phyloP scores from a whole-genome alignment of 139 green algal species.

The Chlorella sp. region DNA sequence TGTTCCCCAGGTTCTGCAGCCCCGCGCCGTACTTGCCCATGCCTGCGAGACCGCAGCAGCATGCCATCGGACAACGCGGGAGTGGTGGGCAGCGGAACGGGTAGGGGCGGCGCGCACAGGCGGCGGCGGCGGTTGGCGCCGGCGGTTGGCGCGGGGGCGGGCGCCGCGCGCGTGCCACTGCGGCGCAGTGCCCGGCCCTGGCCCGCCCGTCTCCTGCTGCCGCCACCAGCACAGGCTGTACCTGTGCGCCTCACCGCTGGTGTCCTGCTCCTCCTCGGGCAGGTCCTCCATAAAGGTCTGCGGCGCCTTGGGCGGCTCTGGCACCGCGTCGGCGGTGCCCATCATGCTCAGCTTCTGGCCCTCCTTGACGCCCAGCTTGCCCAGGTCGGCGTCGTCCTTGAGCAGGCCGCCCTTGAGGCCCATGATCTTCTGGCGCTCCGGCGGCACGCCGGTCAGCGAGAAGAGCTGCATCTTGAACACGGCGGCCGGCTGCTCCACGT shows the following conservation, averaged over 20 bases:
- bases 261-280: conserved; percentile 80
- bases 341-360: conserved; percentile 96
- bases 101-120: too few relatives aligned
- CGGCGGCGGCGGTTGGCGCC: too few relatives aligned
- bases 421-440: conserved; percentile 96
- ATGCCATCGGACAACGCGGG: too few relatives aligned
- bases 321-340: conserved; percentile 85
- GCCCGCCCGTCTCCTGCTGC: too few relatives aligned
- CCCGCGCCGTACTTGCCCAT: conserved; percentile 78
- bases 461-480: conserved; percentile 98
- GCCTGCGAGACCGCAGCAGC: conserved; percentile 11
- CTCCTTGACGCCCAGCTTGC: conserved; percentile 78
- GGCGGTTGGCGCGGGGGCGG: too few relatives aligned
- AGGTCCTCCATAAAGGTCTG: conserved; percentile 94
- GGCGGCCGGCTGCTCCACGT: conserved; percentile 70
- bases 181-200: too few relatives aligned
- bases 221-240: too few relatives aligned
- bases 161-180: too few relatives aligned
- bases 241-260: conserved; percentile 22
- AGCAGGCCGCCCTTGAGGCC: conserved; percentile 91
- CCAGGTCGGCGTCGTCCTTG: conserved; percentile 92
- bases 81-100: too few relatives aligned
- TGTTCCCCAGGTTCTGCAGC: conserved; percentile 96
- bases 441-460: conserved; percentile 88
- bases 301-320: conserved; percentile 66